Evolutionary conservation across 352 stramenopile genomes (phyloP).

Genomic region (Phytophthora sansomeana): DNA sequence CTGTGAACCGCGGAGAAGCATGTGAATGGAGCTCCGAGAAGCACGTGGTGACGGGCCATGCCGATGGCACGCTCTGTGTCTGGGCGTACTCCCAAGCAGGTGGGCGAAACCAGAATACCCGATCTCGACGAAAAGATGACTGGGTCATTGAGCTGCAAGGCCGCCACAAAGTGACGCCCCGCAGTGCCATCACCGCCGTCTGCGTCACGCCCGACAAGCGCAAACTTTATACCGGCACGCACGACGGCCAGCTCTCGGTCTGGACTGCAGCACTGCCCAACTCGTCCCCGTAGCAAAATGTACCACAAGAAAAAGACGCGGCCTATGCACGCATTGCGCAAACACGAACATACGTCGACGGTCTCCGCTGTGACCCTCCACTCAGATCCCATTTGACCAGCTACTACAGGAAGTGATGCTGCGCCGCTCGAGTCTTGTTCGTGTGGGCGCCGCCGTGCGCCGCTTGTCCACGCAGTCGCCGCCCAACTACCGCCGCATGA

Average conservation of each 20-base stretch:
- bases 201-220: slow-evolving; percentile 61
- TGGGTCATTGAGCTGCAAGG: slow-evolving; percentile 66
- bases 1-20: slow-evolving; percentile 55
- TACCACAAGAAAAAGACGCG: slow-evolving; percentile 33
- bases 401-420: slow-evolving; percentile 16
- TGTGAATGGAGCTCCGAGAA: slow-evolving; percentile 75
- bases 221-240: slow-evolving; percentile 69
- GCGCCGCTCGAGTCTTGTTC: slow-evolving; percentile 17
- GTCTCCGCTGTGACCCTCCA: slow-evolving; percentile 2
- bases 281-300: slow-evolving; percentile 4
- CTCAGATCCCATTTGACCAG: no score
- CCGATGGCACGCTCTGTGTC: slow-evolving; percentile 65
- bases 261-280: slow-evolving; percentile 45
- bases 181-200: slow-evolving; percentile 59
- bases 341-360: slow-evolving; percentile 14
- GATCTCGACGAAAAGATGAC: slow-evolving; percentile 38
- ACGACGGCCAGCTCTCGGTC: slow-evolving; percentile 55
- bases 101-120: slow-evolving; percentile 12
- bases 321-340: slow-evolving; percentile 27
- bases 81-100: slow-evolving; percentile 68
- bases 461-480: slow-evolving; percentile 22
- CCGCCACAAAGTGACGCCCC: slow-evolving; percentile 48
- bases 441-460: slow-evolving; percentile 19
- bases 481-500: slow-evolving; percentile 86
- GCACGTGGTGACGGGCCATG: slow-evolving; percentile 67